Evolutionary conservation across 2,329 filamentous ascomycete genomes (phyloP).

Genomic region (Exophiala alcalophila): DNA sequence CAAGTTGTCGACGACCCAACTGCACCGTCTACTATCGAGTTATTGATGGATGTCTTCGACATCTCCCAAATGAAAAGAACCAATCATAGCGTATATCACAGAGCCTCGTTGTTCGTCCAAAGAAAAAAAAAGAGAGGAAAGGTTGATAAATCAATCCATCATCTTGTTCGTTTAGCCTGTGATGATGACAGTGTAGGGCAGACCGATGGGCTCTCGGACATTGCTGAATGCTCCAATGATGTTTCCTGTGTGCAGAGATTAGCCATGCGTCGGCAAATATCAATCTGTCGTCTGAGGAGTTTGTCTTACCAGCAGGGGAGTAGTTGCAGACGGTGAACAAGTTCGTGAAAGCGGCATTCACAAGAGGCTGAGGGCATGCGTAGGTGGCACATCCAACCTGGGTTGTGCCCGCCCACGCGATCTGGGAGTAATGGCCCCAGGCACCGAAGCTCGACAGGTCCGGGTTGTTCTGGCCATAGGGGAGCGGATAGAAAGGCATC

Average conservation of each 20-base stretch:
- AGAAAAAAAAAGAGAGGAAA: too few species aligned
- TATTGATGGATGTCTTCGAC: too few species aligned
- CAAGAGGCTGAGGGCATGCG: slow-evolving; percentile 42
- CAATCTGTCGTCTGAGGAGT: background rate
- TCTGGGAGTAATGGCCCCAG: slow-evolving; percentile 74
- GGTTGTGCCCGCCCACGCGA: slow-evolving; percentile 66
- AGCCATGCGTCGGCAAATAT: background rate
- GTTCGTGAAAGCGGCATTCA: slow-evolving; percentile 44
- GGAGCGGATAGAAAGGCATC: slow-evolving; percentile 53
- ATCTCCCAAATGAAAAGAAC: too few species aligned
- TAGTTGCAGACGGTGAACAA: slow-evolving; percentile 91
- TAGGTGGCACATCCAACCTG: slow-evolving; percentile 60
- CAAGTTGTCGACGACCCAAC: too few species aligned
- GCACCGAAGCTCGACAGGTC: slow-evolving; percentile 58
- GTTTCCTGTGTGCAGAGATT: slow-evolving; percentile 55
- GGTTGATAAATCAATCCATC: too few species aligned
- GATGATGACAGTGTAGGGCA: slow-evolving; percentile 36
- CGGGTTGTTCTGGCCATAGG: slow-evolving; percentile 59
- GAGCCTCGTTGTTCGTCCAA: too few species aligned
- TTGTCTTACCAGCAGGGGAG: slow-evolving; percentile 47
- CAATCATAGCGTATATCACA: too few species aligned
- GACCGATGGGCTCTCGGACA: slow-evolving; percentile 44
- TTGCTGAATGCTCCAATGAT: slow-evolving; percentile 53
- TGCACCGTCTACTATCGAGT: too few species aligned
- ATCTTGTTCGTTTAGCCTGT: too few species aligned